Evolutionary conservation across 225 moss, liverwort and hornwort genomes (phyloP).

Genomic region (Physcomitrellopsis africana): DNA sequence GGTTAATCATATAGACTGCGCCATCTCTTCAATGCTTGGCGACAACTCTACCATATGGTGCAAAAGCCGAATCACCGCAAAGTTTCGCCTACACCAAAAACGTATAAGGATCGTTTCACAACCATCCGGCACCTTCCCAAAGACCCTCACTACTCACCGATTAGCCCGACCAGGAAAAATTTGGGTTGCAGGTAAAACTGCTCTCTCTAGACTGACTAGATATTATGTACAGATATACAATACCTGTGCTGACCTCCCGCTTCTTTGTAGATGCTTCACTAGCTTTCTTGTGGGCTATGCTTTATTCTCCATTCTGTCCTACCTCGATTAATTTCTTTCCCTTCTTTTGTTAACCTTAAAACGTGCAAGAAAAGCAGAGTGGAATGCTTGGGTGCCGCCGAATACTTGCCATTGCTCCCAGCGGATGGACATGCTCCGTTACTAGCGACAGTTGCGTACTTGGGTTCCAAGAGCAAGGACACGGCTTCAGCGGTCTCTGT

Average conservation of each 20-base stretch:
- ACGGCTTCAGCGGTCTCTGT: conserved; percentile 26
- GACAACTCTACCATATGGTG: too few relatives aligned
- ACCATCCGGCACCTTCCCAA: too few relatives aligned
- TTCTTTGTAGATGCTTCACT: conserved; percentile 16
- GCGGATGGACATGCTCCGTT: conserved; percentile 12
- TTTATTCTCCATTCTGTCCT: conserved; percentile 44
- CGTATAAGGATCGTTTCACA: too few relatives aligned
- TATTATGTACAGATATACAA: conserved; percentile 29
- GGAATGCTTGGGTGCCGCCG: conserved; percentile 11
- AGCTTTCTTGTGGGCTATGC: conserved; percentile 4
- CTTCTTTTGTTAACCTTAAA: conserved; percentile 26
- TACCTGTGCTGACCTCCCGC: not conserved
- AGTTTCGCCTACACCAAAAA: too few relatives aligned
- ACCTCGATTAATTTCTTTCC: conserved; percentile 40
- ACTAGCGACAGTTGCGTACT: conserved; percentile 6
- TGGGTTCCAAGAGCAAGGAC: conserved; percentile 19
- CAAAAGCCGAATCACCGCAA: too few relatives aligned
- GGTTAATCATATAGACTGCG: too few relatives aligned
- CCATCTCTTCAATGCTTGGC: too few relatives aligned
- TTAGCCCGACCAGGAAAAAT: conserved; percentile 12
- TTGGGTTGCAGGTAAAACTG: conserved; percentile 5
- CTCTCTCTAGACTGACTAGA: not conserved
- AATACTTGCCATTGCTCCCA: conserved; percentile 18
- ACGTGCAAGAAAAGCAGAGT: conserved; percentile 35
- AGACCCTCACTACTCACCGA: too few relatives aligned